phyloP scores from a whole-genome alignment of 345 rosid genomes.

The Carallia brachiata region DNA sequence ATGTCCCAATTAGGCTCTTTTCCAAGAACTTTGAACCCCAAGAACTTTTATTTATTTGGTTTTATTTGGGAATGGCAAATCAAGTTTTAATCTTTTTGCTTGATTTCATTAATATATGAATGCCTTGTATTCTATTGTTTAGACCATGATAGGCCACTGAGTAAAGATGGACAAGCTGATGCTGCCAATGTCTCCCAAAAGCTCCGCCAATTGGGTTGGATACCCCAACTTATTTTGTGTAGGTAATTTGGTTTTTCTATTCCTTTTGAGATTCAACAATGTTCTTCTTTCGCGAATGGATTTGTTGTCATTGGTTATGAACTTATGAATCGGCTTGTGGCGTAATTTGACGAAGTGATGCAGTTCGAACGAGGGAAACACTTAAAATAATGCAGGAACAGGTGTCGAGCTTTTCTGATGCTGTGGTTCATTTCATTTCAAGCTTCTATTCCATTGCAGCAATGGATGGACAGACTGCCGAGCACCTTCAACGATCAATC shows the following conservation, averaged over 20 bases:
- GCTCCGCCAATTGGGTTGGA: conserved; percentile 79
- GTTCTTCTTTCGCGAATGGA: not conserved
- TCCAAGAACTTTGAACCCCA: too few species aligned
- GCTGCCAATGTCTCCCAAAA: conserved; percentile 61
- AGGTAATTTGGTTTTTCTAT: conserved; percentile 37
- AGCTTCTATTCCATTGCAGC: conserved; percentile 97
- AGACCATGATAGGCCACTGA: conserved; percentile 95
- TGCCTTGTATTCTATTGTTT: not conserved
- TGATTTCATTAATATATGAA: not conserved
- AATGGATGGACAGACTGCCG: conserved; percentile 98
- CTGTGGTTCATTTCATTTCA: conserved; percentile 75
- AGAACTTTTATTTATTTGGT: not conserved
- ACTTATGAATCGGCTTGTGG: not conserved
- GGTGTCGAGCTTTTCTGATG: conserved; percentile 59
- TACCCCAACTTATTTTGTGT: conserved; percentile 78
- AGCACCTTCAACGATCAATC: conserved; percentile 68
- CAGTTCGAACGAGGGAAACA: conserved; percentile 72
- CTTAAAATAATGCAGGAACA: conserved; percentile 84
- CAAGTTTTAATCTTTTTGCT: not conserved
- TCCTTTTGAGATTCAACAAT: not conserved
- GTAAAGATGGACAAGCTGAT: conserved; percentile 57
- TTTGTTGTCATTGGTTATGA: conserved; percentile 1
- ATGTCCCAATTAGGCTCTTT: not conserved
- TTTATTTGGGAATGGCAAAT: not conserved
- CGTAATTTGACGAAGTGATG: conserved; percentile 54